Base-by-base conservation (phyloP, 768 basidiomycete genomes). In the Tulasnella calospora region DNA sequence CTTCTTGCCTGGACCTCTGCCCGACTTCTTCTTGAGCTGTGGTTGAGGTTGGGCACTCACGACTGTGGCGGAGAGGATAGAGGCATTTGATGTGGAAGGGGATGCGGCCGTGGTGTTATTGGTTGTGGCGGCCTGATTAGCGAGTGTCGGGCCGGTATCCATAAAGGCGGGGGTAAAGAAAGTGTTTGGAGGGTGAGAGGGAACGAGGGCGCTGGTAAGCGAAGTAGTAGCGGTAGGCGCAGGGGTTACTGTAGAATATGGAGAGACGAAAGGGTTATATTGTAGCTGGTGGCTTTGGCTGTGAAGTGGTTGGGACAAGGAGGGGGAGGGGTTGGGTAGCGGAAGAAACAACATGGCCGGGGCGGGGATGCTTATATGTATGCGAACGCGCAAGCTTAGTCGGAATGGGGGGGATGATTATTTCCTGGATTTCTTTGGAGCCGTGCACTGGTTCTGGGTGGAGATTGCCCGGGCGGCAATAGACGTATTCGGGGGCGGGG, bases 1-100 rank as follows among this genome's bases (percentile, higher is more conserved):
- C 55, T 80, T 81, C 79, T 80, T 81, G 30, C 80, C 80, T 8
- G 80, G 80, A 57, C 80, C 80, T 40, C 80, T 80, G 21, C 80
- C 80, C 19, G 47, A 78, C 47, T 80, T 80, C 69, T 80, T 80
- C 76, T 69, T 77, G 21, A n/a, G 10, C 23, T 71, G 38, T 36
- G 41, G 55, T 69, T 57, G 33, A 5, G 76, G 38, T 41, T 57
- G n/a, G 6, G 36, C 47, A 51, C 21, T 76, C n/a, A 36, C 75
- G 23, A 67, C 74, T 27, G 74, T 55, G 46, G 74, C 44, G 13
- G 74, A 55, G 46, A n/a, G 74, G 46, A 36, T 44, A 10, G 74
- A 75, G 27, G 41, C 41, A n/a, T 46, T 75, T 10, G 74, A 75
- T 5, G 74, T 57, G 41, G 74, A 55, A 13, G 74, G 74, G 41